Percentiles rank a stretch among this genome's conserved stretches.
phyloP scores from a whole-genome alignment of 106 monocot species.

The Dendrobium huoshanense region DNA sequence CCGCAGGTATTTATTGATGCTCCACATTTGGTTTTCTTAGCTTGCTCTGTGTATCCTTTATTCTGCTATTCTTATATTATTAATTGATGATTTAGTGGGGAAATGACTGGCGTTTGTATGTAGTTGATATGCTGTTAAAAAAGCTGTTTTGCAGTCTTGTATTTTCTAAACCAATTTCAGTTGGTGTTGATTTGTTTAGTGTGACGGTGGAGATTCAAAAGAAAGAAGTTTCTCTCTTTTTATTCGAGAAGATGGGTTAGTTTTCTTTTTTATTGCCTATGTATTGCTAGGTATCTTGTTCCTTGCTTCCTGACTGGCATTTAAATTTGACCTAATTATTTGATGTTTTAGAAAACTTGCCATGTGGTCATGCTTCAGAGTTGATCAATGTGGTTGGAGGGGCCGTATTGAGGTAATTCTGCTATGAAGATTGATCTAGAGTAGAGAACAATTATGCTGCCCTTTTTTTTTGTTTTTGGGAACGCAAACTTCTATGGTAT shows the following conservation, averaged over 20 bases:
- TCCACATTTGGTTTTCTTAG: background rate
- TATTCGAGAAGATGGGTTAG: constrained; percentile 62
- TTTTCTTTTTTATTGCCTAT: constrained; percentile 4
- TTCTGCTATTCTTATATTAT: background rate
- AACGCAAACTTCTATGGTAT: background rate
- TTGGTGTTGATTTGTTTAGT: constrained; percentile 30
- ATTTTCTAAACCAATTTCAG: background rate
- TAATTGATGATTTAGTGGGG: background rate
- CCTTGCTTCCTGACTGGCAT: background rate
- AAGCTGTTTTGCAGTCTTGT: background rate
- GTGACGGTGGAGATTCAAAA: constrained; percentile 45
- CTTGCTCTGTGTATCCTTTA: background rate
- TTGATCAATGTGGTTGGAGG: constrained; percentile 60
- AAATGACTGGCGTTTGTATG: background rate
- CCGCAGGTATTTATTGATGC: background rate
- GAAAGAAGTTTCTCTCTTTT: constrained; percentile 55
- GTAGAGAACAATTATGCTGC: background rate
- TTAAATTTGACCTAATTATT: background rate
- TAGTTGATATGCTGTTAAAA: background rate
- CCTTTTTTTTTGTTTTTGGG: background rate
- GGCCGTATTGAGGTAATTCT: constrained; percentile 42
- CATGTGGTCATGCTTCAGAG: constrained; percentile 74
- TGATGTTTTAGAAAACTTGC: constrained; percentile 25
- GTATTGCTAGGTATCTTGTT: background rate
- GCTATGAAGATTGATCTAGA: background rate